phyloP scores from a whole-genome alignment of 2,329 filamentous ascomycete genomes.

The Coniosporium tulheliwenetii region DNA sequence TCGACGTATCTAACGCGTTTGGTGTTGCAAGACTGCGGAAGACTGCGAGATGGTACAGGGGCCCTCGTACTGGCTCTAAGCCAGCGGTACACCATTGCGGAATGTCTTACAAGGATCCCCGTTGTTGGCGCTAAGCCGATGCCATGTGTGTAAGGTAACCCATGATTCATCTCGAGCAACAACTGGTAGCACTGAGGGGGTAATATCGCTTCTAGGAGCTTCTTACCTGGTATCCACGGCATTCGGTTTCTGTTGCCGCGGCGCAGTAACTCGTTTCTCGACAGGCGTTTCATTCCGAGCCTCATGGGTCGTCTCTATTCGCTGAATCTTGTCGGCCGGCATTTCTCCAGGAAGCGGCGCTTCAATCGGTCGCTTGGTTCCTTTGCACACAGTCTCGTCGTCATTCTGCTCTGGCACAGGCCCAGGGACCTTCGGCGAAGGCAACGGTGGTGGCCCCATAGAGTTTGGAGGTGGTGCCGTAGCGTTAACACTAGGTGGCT shows the following conservation, averaged over 20 bases:
- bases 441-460: neutral
- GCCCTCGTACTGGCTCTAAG: no score
- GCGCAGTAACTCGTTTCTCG: neutral
- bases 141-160: neutral
- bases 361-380: neutral
- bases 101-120: no score
- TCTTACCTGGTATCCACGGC: neutral
- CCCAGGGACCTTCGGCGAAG: constrained; percentile 10
- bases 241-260: neutral
- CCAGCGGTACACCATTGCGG: no score
- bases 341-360: neutral
- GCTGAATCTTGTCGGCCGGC: neutral
- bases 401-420: neutral
- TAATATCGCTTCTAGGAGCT: neutral
- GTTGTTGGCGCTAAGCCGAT: no score
- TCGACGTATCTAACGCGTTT: no score
- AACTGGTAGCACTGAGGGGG: neutral
- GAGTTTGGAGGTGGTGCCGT: neutral
- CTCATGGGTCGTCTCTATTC: neutral
- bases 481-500: constrained; percentile 6
- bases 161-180: neutral
- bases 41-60: no score
- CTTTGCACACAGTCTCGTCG: neutral
- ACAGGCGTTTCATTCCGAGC: neutral
- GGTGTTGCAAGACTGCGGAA: no score